Conservation (phyloP, 495 filamentous ascomycete species). For the Glonium stellatum region DNA sequence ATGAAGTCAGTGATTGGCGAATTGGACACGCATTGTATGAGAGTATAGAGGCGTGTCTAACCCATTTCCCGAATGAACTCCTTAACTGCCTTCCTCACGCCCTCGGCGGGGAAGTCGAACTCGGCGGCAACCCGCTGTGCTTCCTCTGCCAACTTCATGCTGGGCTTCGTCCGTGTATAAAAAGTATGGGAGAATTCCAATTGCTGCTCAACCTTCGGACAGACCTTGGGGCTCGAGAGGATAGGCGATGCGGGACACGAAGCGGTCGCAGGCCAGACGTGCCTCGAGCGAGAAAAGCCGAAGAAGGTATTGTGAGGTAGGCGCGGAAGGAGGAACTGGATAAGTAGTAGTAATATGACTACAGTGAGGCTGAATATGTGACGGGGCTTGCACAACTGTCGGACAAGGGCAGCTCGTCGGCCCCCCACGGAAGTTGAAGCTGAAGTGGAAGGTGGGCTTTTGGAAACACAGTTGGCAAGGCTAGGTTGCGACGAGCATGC, state of each 20-base stretch:
- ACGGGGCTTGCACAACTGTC: not conserved
- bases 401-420: not conserved
- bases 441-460: not conserved
- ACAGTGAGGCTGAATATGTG: slow-evolving; percentile 16
- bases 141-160: slow-evolving; percentile 59
- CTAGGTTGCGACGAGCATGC: slow-evolving; percentile 1
- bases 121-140: slow-evolving; percentile 71
- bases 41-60: slow-evolving; percentile 37
- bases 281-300: slow-evolving; percentile 3
- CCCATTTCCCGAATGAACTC: slow-evolving; percentile 83
- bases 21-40: not conserved
- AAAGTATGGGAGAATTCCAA: slow-evolving; percentile 22
- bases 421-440: slow-evolving; percentile 1
- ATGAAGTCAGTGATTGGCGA: not conserved
- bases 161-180: slow-evolving; percentile 23
- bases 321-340: slow-evolving; percentile 25
- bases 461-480: slow-evolving; percentile 10
- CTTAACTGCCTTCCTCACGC: slow-evolving; percentile 69
- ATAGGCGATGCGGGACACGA: slow-evolving; percentile 7
- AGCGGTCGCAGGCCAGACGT: slow-evolving; percentile 18
- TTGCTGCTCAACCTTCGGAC: slow-evolving; percentile 13
- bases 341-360: slow-evolving; percentile 14
- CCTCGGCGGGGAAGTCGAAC: slow-evolving; percentile 76
- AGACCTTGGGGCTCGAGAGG: slow-evolving; percentile 13
- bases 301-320: slow-evolving; percentile 16